Conservation (phyloP, 1,284 basidiomycete species). For the Naganishia cerealis region DNA sequence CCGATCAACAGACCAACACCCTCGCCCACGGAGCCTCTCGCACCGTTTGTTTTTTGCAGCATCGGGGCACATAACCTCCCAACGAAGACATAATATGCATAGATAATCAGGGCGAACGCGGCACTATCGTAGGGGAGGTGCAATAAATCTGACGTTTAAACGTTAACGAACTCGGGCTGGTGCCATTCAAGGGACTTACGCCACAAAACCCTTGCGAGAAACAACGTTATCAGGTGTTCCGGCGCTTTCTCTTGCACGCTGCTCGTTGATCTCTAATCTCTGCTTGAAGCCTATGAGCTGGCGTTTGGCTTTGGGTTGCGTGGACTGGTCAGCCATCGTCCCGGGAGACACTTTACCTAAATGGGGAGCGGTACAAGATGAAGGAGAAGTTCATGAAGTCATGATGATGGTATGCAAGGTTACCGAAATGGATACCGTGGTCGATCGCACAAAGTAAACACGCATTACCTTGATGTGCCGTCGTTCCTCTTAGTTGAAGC, state of each 20-base stretch:
- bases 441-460: constrained; percentile 14
- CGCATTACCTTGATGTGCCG: not conserved
- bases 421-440: not conserved
- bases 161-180: not conserved
- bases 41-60: constrained; percentile 57
- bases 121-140: constrained; percentile 37
- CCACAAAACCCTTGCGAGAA: constrained; percentile 28
- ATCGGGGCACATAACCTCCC: constrained; percentile 66
- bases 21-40: constrained; percentile 57
- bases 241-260: constrained; percentile 15
- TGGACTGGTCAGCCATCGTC: not conserved
- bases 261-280: constrained; percentile 29
- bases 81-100: constrained; percentile 67
- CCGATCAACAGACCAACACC: constrained; percentile 66
- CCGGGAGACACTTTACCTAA: not conserved
- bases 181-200: constrained; percentile 6
- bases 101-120: constrained; percentile 42
- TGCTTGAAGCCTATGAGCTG: constrained; percentile 28
- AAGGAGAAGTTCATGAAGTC: not conserved
- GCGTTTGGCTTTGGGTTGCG: constrained; percentile 11
- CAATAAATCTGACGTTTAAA: not conserved
- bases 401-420: not conserved
- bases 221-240: constrained; percentile 31
- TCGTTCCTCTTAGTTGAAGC: not conserved
- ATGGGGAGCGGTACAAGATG: not conserved